Evolutionary conservation across 306 rosid genomes (phyloP).

Genomic region (Amphicarpaea edgeworthii): DNA sequence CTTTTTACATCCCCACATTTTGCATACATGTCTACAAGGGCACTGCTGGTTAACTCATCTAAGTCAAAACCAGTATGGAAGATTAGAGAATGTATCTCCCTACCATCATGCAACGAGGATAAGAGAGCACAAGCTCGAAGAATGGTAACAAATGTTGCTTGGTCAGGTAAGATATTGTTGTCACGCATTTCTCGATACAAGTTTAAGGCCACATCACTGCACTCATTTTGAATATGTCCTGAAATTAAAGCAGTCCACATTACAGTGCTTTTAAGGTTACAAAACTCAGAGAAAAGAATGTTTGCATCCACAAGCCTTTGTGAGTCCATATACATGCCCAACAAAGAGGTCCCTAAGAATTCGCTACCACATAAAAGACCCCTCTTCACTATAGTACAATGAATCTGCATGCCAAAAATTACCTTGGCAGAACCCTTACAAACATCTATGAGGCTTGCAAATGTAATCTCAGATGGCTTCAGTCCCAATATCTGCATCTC

Average conservation of each 20-base stretch:
- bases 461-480: conserved; percentile 75
- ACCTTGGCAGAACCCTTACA: conserved; percentile 57
- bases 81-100: conserved; percentile 69
- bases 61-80: conserved; percentile 72
- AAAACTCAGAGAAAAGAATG: conserved; percentile 69
- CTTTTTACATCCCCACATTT: conserved; percentile 76
- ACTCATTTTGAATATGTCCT: conserved; percentile 70
- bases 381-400: conserved; percentile 59
- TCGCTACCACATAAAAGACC: conserved; percentile 68
- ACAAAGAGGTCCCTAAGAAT: conserved; percentile 67
- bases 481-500: conserved; percentile 67
- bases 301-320: conserved; percentile 64
- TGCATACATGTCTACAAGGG: conserved; percentile 89
- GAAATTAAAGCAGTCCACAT: conserved; percentile 77
- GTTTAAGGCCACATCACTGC: conserved; percentile 61
- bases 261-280: conserved; percentile 60
- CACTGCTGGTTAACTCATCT: conserved; percentile 76
- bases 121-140: conserved; percentile 72
- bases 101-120: conserved; percentile 68
- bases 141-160: conserved; percentile 84
- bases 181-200: conserved; percentile 67
- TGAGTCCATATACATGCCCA: conserved; percentile 74
- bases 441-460: conserved; percentile 71
- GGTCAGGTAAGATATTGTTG: conserved; percentile 69
- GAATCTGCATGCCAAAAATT: conserved; percentile 73